Evolutionary conservation across 106 monocot species (phyloP).

Genomic region (Phalaenopsis equestris): DNA sequence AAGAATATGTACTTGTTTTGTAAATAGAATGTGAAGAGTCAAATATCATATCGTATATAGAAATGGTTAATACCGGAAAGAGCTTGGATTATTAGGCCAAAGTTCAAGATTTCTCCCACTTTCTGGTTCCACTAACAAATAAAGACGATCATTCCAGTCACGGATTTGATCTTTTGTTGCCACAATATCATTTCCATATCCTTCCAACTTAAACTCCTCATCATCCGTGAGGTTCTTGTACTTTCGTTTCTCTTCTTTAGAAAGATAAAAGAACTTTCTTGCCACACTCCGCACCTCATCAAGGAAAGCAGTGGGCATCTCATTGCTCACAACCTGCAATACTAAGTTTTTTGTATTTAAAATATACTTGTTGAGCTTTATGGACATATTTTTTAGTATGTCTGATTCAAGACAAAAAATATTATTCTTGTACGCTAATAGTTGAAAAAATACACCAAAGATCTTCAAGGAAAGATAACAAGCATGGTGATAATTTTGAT

Average conservation of each 20-base stretch:
- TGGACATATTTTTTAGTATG: not conserved
- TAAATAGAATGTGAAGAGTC: not conserved
- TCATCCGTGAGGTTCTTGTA: conserved; percentile 27
- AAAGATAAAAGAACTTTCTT: conserved; percentile 39
- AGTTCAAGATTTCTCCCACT: conserved; percentile 28
- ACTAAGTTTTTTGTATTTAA: not conserved
- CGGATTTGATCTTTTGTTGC: conserved; percentile 28
- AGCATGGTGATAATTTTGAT: not conserved
- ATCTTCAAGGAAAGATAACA: not conserved
- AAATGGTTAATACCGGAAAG: conserved; percentile 39
- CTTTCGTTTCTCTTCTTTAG: conserved; percentile 39
- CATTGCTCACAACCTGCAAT: conserved; percentile 32
- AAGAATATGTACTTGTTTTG: not conserved
- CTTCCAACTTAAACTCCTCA: conserved; percentile 34
- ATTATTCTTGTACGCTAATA: not conserved
- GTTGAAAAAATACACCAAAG: not conserved
- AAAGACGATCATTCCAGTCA: conserved; percentile 56
- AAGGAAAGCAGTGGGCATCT: conserved; percentile 26
- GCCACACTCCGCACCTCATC: conserved; percentile 32
- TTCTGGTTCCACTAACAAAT: conserved; percentile 50
- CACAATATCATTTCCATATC: conserved; percentile 49
- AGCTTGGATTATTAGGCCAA: conserved; percentile 42
- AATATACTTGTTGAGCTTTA: not conserved
- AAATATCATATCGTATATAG: not conserved
- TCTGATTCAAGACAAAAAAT: not conserved